phyloP scores from a whole-genome alignment of 495 filamentous ascomycete species.

The Lasiosphaeris hirsuta region DNA sequence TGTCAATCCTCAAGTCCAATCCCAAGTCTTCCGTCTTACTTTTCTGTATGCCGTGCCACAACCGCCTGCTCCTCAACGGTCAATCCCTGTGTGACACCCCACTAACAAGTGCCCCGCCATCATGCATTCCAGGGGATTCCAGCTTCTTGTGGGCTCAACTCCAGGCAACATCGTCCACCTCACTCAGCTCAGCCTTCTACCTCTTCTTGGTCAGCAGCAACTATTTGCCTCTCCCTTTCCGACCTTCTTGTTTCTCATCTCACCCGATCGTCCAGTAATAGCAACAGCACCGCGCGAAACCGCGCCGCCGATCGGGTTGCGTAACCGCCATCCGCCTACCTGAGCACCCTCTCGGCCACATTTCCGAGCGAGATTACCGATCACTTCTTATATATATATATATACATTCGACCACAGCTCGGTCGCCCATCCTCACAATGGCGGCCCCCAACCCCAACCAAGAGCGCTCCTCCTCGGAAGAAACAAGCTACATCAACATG shows the following conservation, averaged over 20 bases:
- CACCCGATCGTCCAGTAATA: too few species aligned
- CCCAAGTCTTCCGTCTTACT: too few species aligned
- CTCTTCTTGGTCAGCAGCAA: slow-evolving; percentile 18
- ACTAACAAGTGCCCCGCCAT: not conserved
- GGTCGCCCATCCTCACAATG: slow-evolving; percentile 39
- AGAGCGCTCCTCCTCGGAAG: slow-evolving; percentile 21
- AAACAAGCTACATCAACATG: slow-evolving; percentile 50
- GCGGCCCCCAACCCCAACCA: slow-evolving; percentile 30
- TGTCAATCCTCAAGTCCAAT: too few species aligned
- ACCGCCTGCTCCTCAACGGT: too few species aligned
- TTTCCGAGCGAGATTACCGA: not conserved
- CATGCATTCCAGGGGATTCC: slow-evolving; percentile 21
- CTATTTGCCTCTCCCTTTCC: not conserved
- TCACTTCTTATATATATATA: slow-evolving; percentile 11
- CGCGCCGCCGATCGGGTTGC: too few species aligned
- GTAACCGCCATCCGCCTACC: not conserved
- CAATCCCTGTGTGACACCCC: not conserved
- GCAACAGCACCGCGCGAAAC: too few species aligned
- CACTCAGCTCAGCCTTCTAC: not conserved
- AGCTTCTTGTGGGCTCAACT: slow-evolving; percentile 3
- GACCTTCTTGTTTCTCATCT: too few species aligned
- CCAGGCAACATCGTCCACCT: slow-evolving; percentile 7
- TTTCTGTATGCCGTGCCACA: too few species aligned
- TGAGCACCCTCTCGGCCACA: not conserved
- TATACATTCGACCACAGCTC: not conserved